A percentile compares a stretch with the other conserved stretches of the same genome.
Conservation (phyloP, 805 yeast genomes). For the Metschnikowia proteae region DNA sequence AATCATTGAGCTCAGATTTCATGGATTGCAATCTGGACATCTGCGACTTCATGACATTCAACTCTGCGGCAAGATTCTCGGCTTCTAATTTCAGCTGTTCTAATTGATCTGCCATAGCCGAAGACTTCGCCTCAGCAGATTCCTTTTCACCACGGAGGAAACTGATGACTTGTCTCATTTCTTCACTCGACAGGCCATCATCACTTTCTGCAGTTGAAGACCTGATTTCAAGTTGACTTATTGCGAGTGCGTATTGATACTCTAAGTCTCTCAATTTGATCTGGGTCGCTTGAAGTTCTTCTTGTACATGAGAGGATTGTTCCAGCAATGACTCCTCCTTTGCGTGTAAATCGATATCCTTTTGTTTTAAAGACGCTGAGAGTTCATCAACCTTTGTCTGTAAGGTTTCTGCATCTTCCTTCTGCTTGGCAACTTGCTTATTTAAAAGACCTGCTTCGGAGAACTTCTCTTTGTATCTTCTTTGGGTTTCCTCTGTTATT, state of each 20-base stretch:
- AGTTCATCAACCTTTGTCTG: conserved; percentile 4
- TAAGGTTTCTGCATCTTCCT: conserved; percentile 3
- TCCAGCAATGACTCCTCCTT: conserved; percentile 21
- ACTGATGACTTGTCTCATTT: conserved; percentile 48
- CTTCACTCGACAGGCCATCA: conserved; percentile 18
- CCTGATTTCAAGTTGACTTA: conserved; percentile 59
- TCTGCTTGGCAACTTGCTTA: conserved; percentile 11
- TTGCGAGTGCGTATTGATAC: conserved; percentile 63
- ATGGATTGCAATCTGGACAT: conserved; percentile 26
- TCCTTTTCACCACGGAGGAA: conserved; percentile 76
- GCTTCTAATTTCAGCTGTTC: conserved; percentile 50
- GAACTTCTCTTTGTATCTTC: conserved; percentile 39
- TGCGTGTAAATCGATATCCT: conserved; percentile 46
- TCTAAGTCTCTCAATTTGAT: conserved; percentile 52
- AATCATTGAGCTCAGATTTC: conserved; percentile 23
- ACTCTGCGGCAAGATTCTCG: conserved; percentile 44
- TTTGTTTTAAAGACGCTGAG: conserved; percentile 1
- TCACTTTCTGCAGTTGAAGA: conserved; percentile 16
- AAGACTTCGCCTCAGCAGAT: conserved; percentile 52
- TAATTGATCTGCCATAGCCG: conserved; percentile 45
- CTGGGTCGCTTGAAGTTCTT: conserved; percentile 40
- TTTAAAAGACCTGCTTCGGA: conserved; percentile 14
- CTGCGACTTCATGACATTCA: conserved; percentile 51
- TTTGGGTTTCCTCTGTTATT: conserved; percentile 47
- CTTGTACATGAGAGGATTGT: conserved; percentile 23